Conservation (phyloP, 163 green algal genomes). For the Coccomyxa subellipsoidea region DNA sequence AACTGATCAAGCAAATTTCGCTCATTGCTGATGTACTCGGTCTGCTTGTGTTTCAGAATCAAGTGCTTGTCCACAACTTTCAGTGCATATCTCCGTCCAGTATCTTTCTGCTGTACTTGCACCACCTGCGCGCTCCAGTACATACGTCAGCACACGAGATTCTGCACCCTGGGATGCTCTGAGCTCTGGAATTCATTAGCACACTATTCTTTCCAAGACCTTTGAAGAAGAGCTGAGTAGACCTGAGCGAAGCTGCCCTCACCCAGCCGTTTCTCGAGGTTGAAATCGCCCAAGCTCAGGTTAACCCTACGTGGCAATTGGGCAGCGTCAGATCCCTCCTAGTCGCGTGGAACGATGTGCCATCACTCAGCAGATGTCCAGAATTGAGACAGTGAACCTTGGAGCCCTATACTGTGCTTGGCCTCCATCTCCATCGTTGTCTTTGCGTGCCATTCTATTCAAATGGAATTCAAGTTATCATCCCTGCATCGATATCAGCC, state of each 20-base stretch:
- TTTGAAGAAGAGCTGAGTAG: slow-evolving; percentile 12
- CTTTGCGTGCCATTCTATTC: not conserved
- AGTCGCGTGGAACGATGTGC: not conserved
- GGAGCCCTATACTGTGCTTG: slow-evolving; percentile 12
- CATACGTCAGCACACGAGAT: not conserved
- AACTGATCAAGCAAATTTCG: slow-evolving; percentile 66
- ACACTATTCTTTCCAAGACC: not conserved
- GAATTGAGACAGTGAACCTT: not conserved
- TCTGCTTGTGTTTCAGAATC: slow-evolving; percentile 64
- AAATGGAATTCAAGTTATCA: too few species aligned
- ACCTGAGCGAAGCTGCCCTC: slow-evolving; percentile 58
- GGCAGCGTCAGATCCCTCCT: not conserved
- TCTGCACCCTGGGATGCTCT: too few species aligned
- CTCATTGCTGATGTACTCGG: slow-evolving; percentile 71
- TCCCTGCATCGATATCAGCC: too few species aligned
- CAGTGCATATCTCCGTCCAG: slow-evolving; percentile 58
- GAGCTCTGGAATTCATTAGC: not conserved
- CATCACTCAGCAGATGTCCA: not conserved
- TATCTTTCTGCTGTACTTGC: slow-evolving; percentile 28
- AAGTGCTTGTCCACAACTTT: slow-evolving; percentile 87
- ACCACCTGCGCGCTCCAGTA: slow-evolving; percentile 3
- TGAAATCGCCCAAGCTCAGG: slow-evolving; percentile 40
- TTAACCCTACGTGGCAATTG: slow-evolving; percentile 22
- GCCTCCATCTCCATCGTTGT: not conserved
- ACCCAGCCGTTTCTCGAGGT: slow-evolving; percentile 47